phyloP scores from a whole-genome alignment of 805 yeast genomes.

The Tetrapisispora taiwanensis region DNA sequence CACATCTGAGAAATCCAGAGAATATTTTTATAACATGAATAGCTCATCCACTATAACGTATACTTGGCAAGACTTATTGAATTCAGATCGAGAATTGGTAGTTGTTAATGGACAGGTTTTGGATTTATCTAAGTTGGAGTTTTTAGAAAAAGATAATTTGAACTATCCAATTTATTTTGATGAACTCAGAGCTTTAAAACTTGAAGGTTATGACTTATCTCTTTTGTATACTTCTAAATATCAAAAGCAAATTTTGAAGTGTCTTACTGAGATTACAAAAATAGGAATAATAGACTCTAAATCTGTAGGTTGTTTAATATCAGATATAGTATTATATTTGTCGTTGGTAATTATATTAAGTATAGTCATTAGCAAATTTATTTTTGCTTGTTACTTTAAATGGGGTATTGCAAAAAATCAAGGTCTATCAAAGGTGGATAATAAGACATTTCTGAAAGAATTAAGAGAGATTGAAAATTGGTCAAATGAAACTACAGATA shows the following conservation, averaged over 20 bases:
- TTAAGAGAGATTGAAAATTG: slow-evolving; percentile 69
- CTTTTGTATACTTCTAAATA: slow-evolving; percentile 52
- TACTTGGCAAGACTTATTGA: slow-evolving; percentile 78
- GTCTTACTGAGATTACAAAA: slow-evolving; percentile 74
- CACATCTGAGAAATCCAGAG: slow-evolving; percentile 59
- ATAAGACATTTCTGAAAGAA: slow-evolving; percentile 51
- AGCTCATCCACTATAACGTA: slow-evolving; percentile 68
- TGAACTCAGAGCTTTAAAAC: slow-evolving; percentile 38
- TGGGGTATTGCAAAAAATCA: slow-evolving; percentile 73
- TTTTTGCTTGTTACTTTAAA: slow-evolving; percentile 79
- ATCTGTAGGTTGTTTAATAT: slow-evolving; percentile 88
- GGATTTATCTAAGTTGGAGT: slow-evolving; percentile 64
- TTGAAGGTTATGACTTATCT: slow-evolving; percentile 76
- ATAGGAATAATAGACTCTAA: slow-evolving; percentile 86
- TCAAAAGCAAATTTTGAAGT: slow-evolving; percentile 60
- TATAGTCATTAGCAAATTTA: slow-evolving; percentile 65
- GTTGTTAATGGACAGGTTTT: slow-evolving; percentile 85
- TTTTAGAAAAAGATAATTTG: slow-evolving; percentile 62
- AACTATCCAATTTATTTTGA: slow-evolving; percentile 66
- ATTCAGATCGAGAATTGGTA: slow-evolving; percentile 60
- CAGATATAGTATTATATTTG: slow-evolving; percentile 66
- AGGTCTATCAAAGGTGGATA: slow-evolving; percentile 60
- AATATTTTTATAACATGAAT: slow-evolving; percentile 49
- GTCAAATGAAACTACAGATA: slow-evolving; percentile 45
- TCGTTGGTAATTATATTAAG: slow-evolving; percentile 79